Base-by-base conservation (phyloP, 495 filamentous ascomycete genomes). In the Chaetomium fimeti region DNA sequence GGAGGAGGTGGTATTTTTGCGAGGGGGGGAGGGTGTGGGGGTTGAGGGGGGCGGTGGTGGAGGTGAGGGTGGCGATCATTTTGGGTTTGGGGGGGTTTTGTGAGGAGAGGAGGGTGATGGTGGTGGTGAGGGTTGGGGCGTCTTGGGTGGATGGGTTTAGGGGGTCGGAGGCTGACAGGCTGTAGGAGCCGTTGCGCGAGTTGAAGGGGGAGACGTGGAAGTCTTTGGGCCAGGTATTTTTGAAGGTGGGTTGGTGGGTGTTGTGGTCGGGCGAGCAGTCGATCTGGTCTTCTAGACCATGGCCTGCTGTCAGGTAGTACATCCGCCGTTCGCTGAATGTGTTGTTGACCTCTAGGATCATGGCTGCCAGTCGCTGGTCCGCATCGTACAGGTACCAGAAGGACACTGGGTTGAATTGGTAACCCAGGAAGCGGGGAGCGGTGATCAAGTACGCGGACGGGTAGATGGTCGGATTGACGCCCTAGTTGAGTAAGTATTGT, bases 141-240 rank as follows among this genome's bases (percentile, higher is more conserved):
- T 20, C 29, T 32, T 32, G 7, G 32, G 32, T 36, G 32, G 32
- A 11, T 36, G 32, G 29, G n/a, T 20, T 70, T 16, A 88, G 76
- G 12, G 87, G 86, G 71, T 90, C 85, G 53, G 69, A 62, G 3
- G 86, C 82, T 28, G 71, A 65, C 20, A 89, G 66, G 2, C 79
- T 81, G 75, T 88, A 90, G 1, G 76, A 75, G 0, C 87, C 86
- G 45, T 85, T 82, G n/a, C 84, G 78, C 27, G 84, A 83, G 64
- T 89, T 90, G 77, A 91, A 91, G 3, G 87, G 84, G 12, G 87
- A 89, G n/a, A 89, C 88, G 64, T 89, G 87, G 68, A 91, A 89
- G 62, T 89, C 88, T 69, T 91, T 91, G 8, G 69, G 69, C 86
- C 85, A 90, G 24, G 72, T 74, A 38, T 77, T 74, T 40, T 68